Evolutionary conservation across 1,139 yeast species (phyloP).

Genomic region (Taphrina wiesneri): DNA sequence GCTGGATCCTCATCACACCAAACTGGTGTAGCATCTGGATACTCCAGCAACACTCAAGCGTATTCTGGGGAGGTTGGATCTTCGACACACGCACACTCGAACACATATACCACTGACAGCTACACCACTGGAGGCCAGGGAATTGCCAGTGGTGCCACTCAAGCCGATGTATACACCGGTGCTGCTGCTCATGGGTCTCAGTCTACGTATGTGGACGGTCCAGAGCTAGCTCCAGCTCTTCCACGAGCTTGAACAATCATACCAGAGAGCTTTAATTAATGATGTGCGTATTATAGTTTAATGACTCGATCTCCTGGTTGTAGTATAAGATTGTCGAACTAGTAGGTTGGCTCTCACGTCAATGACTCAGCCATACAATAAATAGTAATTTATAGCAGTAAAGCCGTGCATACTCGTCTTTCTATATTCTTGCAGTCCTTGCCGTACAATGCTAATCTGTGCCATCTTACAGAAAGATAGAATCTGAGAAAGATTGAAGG

Average conservation of each 20-base stretch:
- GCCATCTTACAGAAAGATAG: not conserved
- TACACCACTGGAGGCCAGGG: not conserved
- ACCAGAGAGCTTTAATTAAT: not conserved
- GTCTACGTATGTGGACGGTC: slow-evolving; percentile 4
- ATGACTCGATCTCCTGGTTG: not conserved
- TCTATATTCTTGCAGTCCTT: no score
- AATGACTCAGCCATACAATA: not conserved
- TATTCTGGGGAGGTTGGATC: not conserved
- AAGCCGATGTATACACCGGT: not conserved
- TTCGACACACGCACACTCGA: not conserved
- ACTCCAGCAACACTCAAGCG: slow-evolving; percentile 4
- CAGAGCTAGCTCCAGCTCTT: slow-evolving; percentile 21
- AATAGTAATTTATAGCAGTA: not conserved
- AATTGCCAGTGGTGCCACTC: not conserved
- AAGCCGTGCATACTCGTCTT: no score
- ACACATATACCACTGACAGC: not conserved
- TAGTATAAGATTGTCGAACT: not conserved
- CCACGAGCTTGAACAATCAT: slow-evolving; percentile 9
- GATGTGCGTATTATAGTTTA: not conserved
- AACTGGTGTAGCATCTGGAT: not conserved
- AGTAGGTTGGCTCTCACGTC: no score
- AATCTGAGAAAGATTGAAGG: not conserved
- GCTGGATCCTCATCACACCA: not conserved
- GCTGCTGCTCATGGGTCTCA: not conserved
- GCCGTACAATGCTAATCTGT: no score